Base-by-base conservation (phyloP, 2,329 filamentous ascomycete species). In the Amauroascus niger region DNA sequence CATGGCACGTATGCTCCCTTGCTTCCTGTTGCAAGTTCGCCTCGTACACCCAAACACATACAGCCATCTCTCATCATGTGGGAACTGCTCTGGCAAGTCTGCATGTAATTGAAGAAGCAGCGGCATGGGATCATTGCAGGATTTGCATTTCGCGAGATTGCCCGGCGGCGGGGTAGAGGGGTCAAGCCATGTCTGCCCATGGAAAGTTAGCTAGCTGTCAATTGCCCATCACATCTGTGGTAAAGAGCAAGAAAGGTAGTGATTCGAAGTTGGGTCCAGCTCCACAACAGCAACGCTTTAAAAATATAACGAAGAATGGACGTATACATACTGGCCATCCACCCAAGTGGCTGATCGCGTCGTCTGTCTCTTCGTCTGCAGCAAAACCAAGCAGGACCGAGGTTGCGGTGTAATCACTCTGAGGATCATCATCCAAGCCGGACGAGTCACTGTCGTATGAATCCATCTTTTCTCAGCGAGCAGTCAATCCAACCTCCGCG, bases 301-400 rank as follows among this genome's bases (percentile, higher is more conserved):
- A n/a, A n/a, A n/a, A n/a, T n/a, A n/a, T 45, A n/a, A n/a, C 14
- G 14, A 18, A 20, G 2, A 9, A 35, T 35, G 16, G 35, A 44
- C 32, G 18, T 30, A 35, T 45, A 74, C 83, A 62, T 83, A 96
- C 91, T 50, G 93, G 88, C 63, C 76, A 78, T 52, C 93, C 93
- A 60, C 93, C 93, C 9, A 98, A 76, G 61, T 91, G 87, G 69
- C 88, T 96, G 64, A 95, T 84, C 11, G 80, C 79, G 68, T 98
- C 91, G 58, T 88, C 84, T 53, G 83, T 85, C 13, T 82, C 74
- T 53, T 95, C 87, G 65, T 83, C 82, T 1, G 87, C 86, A 2
- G 88, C 87, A 68, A 95, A 98, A 3, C 93, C 93, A 11, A 98
- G 79, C 1, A 96, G 80, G 1, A 96, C 89, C 60, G 86, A 88